phyloP scores from a whole-genome alignment of 78 protist species.

The Dictyostelium citrinum region DNA sequence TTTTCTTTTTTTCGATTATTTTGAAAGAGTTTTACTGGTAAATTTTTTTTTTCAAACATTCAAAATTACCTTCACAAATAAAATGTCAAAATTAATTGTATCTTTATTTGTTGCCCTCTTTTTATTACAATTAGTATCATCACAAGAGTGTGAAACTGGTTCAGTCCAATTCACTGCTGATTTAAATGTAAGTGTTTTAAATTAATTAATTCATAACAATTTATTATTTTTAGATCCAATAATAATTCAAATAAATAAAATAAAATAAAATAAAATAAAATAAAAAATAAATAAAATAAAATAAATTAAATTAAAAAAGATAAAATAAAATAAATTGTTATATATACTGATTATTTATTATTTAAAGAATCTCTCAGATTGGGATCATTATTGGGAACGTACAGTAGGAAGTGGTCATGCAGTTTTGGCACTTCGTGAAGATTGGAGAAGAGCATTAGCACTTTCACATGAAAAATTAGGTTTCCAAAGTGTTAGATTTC shows the following conservation, averaged over 20 bases:
- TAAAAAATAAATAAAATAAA: background rate
- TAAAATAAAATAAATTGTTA: too few relatives aligned
- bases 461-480: constrained; percentile 38
- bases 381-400: constrained; percentile 78
- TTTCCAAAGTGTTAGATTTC: constrained; percentile 77
- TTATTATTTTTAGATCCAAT: too few relatives aligned
- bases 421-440: constrained; percentile 34
- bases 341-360: background rate
- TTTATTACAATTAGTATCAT: constrained; percentile 18
- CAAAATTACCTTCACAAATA: background rate
- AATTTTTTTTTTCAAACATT: background rate
- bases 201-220: background rate
- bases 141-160: constrained; percentile 1
- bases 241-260: background rate
- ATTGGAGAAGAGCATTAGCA: constrained; percentile 56
- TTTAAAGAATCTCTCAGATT: constrained; percentile 28
- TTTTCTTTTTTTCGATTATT: background rate
- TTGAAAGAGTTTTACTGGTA: background rate
- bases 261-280: background rate
- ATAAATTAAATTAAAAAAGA: too few relatives aligned
- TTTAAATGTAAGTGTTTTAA: constrained; percentile 1
- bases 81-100: background rate
- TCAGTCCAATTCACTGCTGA: background rate
- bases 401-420: constrained; percentile 81
- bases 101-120: constrained; percentile 1